Percentiles rank a stretch among this genome's conserved stretches.
These are phyloP conservation scores for Termitomyces sp. DNA, from an alignment of 768 basidiomycete genomes.

Conservation along the genomic window DNA sequence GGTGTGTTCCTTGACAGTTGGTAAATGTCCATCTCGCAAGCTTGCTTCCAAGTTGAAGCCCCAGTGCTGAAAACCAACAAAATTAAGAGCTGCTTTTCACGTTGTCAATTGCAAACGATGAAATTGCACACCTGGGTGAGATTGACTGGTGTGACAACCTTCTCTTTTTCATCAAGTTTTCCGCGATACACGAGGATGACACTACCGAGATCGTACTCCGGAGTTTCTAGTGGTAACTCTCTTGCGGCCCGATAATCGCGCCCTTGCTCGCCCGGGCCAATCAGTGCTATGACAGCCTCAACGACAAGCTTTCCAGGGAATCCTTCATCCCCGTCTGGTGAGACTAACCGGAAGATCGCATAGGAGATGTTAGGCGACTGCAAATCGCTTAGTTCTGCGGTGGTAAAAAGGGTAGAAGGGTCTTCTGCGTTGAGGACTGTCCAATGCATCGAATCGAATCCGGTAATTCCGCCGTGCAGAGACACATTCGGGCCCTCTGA, in stretches of 20 bases:
- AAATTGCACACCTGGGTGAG: constrained; percentile 56
- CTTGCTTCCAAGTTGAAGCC: constrained; percentile 80
- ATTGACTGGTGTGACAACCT: constrained; percentile 65
- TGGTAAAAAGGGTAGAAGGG: constrained; percentile 48
- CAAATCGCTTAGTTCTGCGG: constrained; percentile 46
- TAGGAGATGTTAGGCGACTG: constrained; percentile 25
- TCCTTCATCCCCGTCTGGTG: constrained; percentile 66
- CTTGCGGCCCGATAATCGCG: constrained; percentile 19
- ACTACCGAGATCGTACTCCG: constrained; percentile 55
- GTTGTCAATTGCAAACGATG: background rate
- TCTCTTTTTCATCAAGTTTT: constrained; percentile 45
- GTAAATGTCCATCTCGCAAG: constrained; percentile 38
- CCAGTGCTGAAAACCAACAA: constrained; percentile 54
- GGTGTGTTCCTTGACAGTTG: constrained; percentile 43
- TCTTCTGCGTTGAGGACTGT: constrained; percentile 34
- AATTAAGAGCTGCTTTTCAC: background rate
- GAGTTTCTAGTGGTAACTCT: constrained; percentile 18
- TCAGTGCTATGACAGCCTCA: constrained; percentile 52
- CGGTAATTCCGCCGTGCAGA: constrained; percentile 66
- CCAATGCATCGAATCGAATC: constrained; percentile 59
- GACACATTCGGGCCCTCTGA: constrained; percentile 52
- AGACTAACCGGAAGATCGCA: constrained; percentile 53
- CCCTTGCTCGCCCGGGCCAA: constrained; percentile 31
- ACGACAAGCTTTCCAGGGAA: constrained; percentile 56
- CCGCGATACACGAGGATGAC: constrained; percentile 67